Evolutionary conservation across 768 basidiomycete species (phyloP), one percentile per base, ranked within the genome.

Genomic region (Pholiota molesta): DNA sequence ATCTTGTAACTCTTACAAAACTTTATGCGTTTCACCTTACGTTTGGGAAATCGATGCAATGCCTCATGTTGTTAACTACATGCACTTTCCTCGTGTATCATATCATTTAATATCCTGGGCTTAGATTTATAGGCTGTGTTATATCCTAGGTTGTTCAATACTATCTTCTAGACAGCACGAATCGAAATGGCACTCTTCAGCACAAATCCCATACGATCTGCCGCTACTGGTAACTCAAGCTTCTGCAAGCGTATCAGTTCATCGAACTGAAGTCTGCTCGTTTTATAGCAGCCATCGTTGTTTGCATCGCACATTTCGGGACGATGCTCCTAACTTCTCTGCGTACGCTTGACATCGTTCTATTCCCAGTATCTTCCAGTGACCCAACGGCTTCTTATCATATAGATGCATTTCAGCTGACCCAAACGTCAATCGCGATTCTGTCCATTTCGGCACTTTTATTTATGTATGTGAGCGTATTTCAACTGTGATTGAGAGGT

Each of bases 341-440:
- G 59, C 74, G 84, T 84, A 73, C 55, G 81, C 60, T 63, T 44
- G 28, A 40, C 37, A 42, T 29, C 28, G 9, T 40, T 37, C 55
- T 44, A 51, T 55, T 47, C 17, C 53, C n/a, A n/a, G n/a, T 21
- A 47, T 51, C 29, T 26, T 54, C 28, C 26, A 33, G 31, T 31
- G 21, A 59, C 39, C 28, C 52, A 44, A 35, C 7, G 40, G 42
- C 31, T 26, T 62, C 23, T 37, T 61, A 65, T 59, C 19, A 26
- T 26, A 49, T 62, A 89, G 87, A 85, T 76, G 82, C 85, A 40
- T 75, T 89, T 66, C 86, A 88, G 66, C 70, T 89, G 69, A 86
- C 87, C 56, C 92, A 93, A 72, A 88, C 87, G n/a, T 83, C 85
- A 0, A 86, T 93, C 26, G 88, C 90, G 14, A 80, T 87, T 45